Conservation (phyloP, 2,329 filamentous ascomycete genomes). For the Tolypocladium album region DNA sequence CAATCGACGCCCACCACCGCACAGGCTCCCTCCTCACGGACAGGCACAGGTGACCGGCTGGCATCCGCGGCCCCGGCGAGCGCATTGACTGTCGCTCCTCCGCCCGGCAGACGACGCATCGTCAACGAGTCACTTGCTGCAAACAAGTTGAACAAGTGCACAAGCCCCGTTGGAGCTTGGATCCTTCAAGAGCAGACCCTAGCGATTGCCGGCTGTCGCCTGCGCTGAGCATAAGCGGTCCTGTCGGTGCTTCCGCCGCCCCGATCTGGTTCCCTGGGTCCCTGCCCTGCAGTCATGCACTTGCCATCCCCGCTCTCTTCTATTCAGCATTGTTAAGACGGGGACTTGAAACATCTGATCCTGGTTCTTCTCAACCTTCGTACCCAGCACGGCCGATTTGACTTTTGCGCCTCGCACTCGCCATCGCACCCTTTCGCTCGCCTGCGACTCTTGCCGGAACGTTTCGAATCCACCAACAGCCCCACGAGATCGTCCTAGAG, state of each 20-base stretch:
- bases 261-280: not conserved
- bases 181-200: not conserved
- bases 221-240: not conserved
- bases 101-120: not conserved
- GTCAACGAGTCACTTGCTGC: not conserved
- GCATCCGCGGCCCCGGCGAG: not conserved
- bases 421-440: not conserved
- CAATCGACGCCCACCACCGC: not conserved
- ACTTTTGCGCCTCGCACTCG: not conserved
- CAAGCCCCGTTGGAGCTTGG: not conserved
- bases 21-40: not conserved
- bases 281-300: conserved; percentile 4
- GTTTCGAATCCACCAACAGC: not conserved
- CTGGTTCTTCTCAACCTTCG: not conserved
- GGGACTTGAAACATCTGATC: conserved; percentile 9
- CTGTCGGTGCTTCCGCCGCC: not conserved
- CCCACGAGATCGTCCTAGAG: not conserved
- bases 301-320: conserved; percentile 5
- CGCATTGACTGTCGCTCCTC: not conserved
- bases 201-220: not conserved
- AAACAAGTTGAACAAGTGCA: not conserved
- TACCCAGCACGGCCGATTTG: conserved; percentile 1
- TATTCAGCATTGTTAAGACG: conserved; percentile 6
- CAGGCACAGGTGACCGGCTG: not conserved
- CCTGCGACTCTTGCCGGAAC: conserved; percentile 1